phyloP scores from a whole-genome alignment of 23 red algal species.

The Gracilaria caudata region DNA sequence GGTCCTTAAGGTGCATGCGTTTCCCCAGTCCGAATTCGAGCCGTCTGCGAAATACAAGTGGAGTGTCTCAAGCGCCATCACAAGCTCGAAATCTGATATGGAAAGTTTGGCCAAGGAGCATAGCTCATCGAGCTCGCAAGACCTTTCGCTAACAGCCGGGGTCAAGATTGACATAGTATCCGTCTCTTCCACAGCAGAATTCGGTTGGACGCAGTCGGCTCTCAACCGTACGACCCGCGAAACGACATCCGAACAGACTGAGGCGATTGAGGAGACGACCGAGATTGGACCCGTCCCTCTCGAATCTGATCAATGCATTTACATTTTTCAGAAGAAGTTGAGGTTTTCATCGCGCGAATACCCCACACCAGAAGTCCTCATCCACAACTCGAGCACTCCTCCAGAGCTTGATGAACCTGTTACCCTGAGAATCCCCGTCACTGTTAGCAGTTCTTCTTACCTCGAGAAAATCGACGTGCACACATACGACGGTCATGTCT shows the following conservation, averaged over 20 bases:
- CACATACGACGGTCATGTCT: not conserved
- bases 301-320: not conserved
- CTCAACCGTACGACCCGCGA: not conserved
- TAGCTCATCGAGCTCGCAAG: no score
- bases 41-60: no score
- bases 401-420: not conserved
- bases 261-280: no score
- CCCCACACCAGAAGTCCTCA: not conserved
- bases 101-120: no score
- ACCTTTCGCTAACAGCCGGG: not conserved
- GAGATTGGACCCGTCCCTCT: not conserved
- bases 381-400: not conserved
- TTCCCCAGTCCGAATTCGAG: no score
- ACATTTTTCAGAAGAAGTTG: slow-evolving; percentile 14
- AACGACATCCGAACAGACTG: not conserved
- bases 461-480: slow-evolving; percentile 20
- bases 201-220: not conserved
- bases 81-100: no score
- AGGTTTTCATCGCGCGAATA: not conserved
- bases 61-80: no score
- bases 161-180: not conserved
- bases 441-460: not conserved
- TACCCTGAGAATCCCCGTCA: not conserved
- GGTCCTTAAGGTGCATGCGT: no score
- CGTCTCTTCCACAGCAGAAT: not conserved